phyloP scores from a whole-genome alignment of 805 yeast species.

The Ogataea chonburiensis region DNA sequence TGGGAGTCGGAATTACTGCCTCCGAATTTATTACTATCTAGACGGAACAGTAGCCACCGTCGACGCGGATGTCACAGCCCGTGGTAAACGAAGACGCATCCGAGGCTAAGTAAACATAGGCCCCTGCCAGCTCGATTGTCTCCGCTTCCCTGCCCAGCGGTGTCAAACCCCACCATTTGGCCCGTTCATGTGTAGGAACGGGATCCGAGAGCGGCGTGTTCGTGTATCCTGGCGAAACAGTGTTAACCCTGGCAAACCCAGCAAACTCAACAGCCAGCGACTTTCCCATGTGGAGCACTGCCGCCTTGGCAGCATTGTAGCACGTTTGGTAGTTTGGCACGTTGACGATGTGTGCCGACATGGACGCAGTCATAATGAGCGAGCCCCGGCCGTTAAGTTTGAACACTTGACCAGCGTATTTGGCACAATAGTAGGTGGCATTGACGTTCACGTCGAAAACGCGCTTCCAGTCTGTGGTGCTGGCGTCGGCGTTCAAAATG shows the following conservation, averaged over 20 bases:
- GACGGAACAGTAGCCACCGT: conserved; percentile 44
- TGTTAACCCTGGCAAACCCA: conserved; percentile 45
- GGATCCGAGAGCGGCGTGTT: conserved; percentile 39
- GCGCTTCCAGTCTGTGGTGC: conserved; percentile 27
- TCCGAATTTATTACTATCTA: too few relatives aligned
- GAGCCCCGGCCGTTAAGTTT: conserved; percentile 44
- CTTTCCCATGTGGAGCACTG: conserved; percentile 42
- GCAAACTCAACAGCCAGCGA: conserved; percentile 47
- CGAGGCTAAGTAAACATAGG: conserved; percentile 51
- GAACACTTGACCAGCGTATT: conserved; percentile 44
- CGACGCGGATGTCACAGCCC: conserved; percentile 49
- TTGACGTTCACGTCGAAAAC: conserved; percentile 46
- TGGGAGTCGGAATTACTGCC: conserved; percentile 5
- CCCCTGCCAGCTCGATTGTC: conserved; percentile 50
- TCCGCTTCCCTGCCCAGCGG: conserved; percentile 53
- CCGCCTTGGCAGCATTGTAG: conserved; percentile 46
- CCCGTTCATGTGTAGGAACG: conserved; percentile 16
- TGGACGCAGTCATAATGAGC: conserved; percentile 48
- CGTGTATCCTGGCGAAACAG: conserved; percentile 49
- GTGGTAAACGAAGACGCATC: conserved; percentile 52
- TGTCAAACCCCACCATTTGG: conserved; percentile 33
- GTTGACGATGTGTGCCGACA: conserved; percentile 50
- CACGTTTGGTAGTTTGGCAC: conserved; percentile 48
- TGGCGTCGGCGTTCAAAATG: conserved; percentile 40
- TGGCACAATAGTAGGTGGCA: conserved; percentile 48